These are phyloP conservation scores for Trichophyton simii DNA, from an alignment of 2,329 filamentous ascomycete genomes.

Conservation along the genomic window DNA sequence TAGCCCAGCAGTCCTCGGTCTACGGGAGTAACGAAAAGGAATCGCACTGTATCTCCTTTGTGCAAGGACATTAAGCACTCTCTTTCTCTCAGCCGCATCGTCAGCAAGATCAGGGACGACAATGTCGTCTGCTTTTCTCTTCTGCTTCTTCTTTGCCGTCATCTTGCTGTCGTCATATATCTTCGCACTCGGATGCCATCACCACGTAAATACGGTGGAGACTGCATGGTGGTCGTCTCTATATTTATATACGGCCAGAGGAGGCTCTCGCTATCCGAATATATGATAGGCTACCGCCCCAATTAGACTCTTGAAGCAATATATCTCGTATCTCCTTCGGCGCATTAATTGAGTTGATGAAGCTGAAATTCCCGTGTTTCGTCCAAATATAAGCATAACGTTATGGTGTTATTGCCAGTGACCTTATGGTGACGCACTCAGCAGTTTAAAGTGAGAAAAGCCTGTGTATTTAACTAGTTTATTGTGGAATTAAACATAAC, in stretches of 20 bases:
- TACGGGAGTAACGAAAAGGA: neutral
- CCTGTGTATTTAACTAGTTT: neutral
- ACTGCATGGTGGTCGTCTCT: neutral
- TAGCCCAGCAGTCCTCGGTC: neutral
- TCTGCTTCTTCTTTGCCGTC: slow-evolving; percentile 6
- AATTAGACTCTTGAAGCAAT: neutral
- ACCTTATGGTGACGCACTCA: neutral
- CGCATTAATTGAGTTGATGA: neutral
- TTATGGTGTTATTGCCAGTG: slow-evolving; percentile 5
- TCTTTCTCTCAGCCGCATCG: slow-evolving; percentile 41
- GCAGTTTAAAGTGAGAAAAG: neutral
- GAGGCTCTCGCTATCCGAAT: neutral
- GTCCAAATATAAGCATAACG: slow-evolving; percentile 3
- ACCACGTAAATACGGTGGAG: neutral
- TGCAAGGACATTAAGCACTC: slow-evolving; percentile 42
- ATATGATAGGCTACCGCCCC: neutral
- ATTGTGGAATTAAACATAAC: neutral
- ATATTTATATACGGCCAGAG: neutral
- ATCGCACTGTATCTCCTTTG: slow-evolving; percentile 40
- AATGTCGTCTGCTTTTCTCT: slow-evolving; percentile 19
- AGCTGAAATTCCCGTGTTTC: neutral
- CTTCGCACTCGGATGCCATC: neutral
- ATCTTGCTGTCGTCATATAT: neutral
- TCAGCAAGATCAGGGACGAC: slow-evolving; percentile 39
- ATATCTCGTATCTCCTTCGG: neutral